Percentiles rank a stretch among this genome's conserved stretches.
Conservation (phyloP, 2,329 filamentous ascomycete species). For the Xylaria sp. region DNA sequence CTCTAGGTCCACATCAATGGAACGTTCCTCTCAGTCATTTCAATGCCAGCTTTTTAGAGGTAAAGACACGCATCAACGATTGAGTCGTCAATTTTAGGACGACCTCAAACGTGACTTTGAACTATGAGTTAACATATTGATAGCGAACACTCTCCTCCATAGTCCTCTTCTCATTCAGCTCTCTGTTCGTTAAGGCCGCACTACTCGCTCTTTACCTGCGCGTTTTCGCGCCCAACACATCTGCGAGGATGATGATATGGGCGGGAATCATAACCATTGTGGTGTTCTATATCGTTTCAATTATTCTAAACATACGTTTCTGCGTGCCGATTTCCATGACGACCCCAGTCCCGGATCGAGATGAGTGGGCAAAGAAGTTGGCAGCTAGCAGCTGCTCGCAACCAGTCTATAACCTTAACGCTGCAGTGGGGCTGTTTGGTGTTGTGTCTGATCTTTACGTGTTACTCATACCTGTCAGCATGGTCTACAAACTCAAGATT, state of each 20-base stretch:
- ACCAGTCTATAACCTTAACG: constrained; percentile 28
- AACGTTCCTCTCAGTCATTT: constrained; percentile 27
- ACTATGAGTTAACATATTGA: neutral
- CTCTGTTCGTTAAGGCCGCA: constrained; percentile 29
- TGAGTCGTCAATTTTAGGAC: neutral
- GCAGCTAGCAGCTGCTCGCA: constrained; percentile 24
- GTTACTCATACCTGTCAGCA: constrained; percentile 28
- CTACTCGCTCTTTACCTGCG: constrained; percentile 32
- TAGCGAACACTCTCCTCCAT: constrained; percentile 26
- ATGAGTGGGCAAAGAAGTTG: constrained; percentile 21
- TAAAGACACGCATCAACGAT: neutral
- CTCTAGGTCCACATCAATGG: constrained; percentile 33
- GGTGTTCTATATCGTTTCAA: constrained; percentile 24
- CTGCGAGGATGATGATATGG: constrained; percentile 28
- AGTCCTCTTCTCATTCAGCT: constrained; percentile 25
- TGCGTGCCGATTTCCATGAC: constrained; percentile 24
- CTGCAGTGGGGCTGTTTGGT: constrained; percentile 25
- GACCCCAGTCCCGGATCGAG: constrained; percentile 6
- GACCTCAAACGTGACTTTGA: neutral
- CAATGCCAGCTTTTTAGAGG: constrained; percentile 20
- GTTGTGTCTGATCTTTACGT: constrained; percentile 33
- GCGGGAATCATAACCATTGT: constrained; percentile 23
- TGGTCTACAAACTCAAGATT: constrained; percentile 26
- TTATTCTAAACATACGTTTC: constrained; percentile 24
- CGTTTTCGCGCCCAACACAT: constrained; percentile 25